Evolutionary conservation across 2,329 filamentous ascomycete genomes (phyloP), one percentile per base, ranked within the genome.

Genomic region (Botrytis galanthina): DNA sequence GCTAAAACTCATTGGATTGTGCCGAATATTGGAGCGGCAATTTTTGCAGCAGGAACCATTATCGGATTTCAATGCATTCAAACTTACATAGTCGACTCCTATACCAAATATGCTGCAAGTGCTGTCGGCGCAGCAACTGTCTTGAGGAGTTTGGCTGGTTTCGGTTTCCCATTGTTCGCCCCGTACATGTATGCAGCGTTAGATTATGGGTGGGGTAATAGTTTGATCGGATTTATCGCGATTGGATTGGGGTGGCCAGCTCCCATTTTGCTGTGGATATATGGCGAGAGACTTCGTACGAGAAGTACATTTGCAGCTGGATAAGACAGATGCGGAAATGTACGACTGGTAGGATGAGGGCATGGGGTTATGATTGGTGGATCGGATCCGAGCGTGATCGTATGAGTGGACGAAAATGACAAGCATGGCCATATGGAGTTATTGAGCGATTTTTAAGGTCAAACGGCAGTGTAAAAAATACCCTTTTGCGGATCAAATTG

Each of bases 81-180:
- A 44, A 87, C 86, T 0, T 89, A 89, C 72, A 83, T 88, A 9
- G 85, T 89, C 14, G 87, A 89, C 62, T 85, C 85, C n/a, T 81
- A 81, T 62, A 80, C 80, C 16, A 72, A 77, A 37, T 82, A 81
- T 73, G 81, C 81, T 3, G 81, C 81, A 18, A 80, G 78, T 72
- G 81, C 81, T 0, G 83, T 87, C 68, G 87, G 85, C 1, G 78
- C 78, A 20, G 74, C 76, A 3, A 78, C 78, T 0, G 78, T 80
- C 0, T 60, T 80, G 62, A 75, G 79, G 48, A 75, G 74, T 75
- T 74, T 80, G 69, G 78, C 78, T 6, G 79, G 78, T 0, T 80
- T 80, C 69, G 78, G 77, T 20, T 79, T 79, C 61, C 78, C 78
- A 39, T 73, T 79, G 4, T 79, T 78, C 63, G 78, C 78, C 18